Percentiles rank a stretch among this genome's conserved stretches.
Conservation (phyloP, 2,329 filamentous ascomycete species). For the Xylaria sp. region DNA sequence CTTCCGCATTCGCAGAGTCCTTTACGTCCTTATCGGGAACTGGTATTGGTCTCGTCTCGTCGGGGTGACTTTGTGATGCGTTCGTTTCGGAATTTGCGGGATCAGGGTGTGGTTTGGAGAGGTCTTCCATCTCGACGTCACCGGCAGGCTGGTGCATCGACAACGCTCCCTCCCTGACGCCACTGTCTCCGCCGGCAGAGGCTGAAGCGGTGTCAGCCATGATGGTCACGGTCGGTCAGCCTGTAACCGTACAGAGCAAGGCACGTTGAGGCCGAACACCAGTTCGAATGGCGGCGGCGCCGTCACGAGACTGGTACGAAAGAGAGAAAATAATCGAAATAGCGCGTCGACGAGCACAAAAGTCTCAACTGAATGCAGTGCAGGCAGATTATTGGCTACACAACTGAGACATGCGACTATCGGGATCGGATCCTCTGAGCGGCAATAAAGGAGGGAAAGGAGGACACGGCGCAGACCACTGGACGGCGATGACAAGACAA, state of each 20-base stretch:
- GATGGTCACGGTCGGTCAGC: slow-evolving; percentile 31
- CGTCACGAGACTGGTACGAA: slow-evolving; percentile 5
- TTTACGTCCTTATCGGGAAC: slow-evolving; percentile 43
- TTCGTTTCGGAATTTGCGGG: slow-evolving; percentile 39
- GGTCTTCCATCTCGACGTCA: slow-evolving; percentile 49
- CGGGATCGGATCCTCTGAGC: slow-evolving; percentile 25
- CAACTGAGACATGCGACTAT: slow-evolving; percentile 40
- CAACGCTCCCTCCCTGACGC: slow-evolving; percentile 41
- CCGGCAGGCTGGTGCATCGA: slow-evolving; percentile 42
- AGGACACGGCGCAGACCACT: slow-evolving; percentile 22
- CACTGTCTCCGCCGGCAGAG: slow-evolving; percentile 43
- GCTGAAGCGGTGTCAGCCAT: slow-evolving; percentile 45
- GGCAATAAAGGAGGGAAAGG: slow-evolving; percentile 27
- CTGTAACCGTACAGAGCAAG: slow-evolving; percentile 35
- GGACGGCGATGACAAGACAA: slow-evolving; percentile 25
- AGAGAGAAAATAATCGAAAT: slow-evolving; percentile 14
- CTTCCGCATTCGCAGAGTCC: slow-evolving; percentile 38
- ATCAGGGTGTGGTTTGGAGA: slow-evolving; percentile 42
- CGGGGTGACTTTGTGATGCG: slow-evolving; percentile 37
- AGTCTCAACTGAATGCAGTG: slow-evolving; percentile 30
- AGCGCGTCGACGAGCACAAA: slow-evolving; percentile 23
- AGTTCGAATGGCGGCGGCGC: slow-evolving; percentile 17
- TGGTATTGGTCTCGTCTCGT: slow-evolving; percentile 38
- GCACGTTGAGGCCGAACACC: slow-evolving; percentile 26
- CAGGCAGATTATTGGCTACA: slow-evolving; percentile 36